Evolutionary conservation across 805 yeast genomes (phyloP), one percentile per base, ranked within the genome.

Genomic region (Candida fluviatilis): DNA sequence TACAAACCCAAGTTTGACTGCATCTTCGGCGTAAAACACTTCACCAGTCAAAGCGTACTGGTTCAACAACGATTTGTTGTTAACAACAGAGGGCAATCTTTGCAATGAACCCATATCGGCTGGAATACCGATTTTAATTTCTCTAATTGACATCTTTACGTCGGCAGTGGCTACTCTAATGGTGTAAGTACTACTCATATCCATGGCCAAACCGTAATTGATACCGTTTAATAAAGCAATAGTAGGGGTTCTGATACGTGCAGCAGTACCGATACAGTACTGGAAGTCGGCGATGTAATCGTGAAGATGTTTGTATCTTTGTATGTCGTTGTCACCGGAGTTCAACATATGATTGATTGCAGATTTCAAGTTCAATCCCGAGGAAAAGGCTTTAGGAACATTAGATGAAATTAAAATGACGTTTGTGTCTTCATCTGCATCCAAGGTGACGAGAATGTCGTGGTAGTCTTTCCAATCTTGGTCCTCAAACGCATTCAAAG

Each of bases 81-180:
- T 71, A 14, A 73, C 71, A 1, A 80, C 40, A 14, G 53, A 51
- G 4, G 86, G 82, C 40, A 83, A 51, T 52, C 91, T 68, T 58
- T 84, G 90, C 41, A 84, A 64, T 1, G 85, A 71, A 4, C 95
- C 95, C 51, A 84, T 82, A 54, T 85, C 93, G 1, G 93, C 89
- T 27, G 85, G 74, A 53, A 85, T 69, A 2, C 91, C 93, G 38
- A 84, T 68, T 44, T 78, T 76, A 42, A 84, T 78, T 59, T 84
- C 95, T 40, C 82, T 75, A 40, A 85, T 74, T 30, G 83, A 71
- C 46, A 82, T 68, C 28, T 52, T 59, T 11, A 75, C 71, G 45
- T 75, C 82, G 21, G 61, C 60, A 3, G 79, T 61, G 8, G 78
- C 77, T 10, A 80, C 55, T 36, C 90, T 70, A 17, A 84, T 74